Conservation (phyloP, 2,329 filamentous ascomycete species). For the Sclerotinia trifoliorum region DNA sequence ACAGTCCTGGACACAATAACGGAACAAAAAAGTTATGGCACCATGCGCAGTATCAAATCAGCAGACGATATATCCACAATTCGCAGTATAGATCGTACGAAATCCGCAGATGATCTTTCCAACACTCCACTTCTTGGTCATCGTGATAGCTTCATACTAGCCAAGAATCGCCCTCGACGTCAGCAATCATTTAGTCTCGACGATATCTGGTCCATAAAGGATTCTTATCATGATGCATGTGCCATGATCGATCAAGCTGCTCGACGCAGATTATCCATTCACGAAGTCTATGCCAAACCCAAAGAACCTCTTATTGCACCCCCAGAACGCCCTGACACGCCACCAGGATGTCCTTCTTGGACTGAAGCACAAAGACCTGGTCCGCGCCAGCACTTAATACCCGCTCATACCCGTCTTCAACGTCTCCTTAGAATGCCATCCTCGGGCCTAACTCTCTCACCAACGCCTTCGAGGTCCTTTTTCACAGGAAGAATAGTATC, state of each 20-base stretch:
- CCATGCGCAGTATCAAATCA: slow-evolving; percentile 39
- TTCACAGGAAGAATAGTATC: slow-evolving; percentile 15
- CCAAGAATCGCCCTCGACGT: slow-evolving; percentile 34
- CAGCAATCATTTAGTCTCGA: slow-evolving; percentile 42
- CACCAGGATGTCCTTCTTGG: slow-evolving; percentile 41
- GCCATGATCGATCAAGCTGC: slow-evolving; percentile 31
- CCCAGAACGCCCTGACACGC: slow-evolving; percentile 35
- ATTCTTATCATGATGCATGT: slow-evolving; percentile 37
- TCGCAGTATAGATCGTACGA: slow-evolving; percentile 25
- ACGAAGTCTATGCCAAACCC: slow-evolving; percentile 39
- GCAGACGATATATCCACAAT: slow-evolving; percentile 29
- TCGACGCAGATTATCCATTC: slow-evolving; percentile 26
- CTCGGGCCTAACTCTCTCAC: slow-evolving; percentile 21
- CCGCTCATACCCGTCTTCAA: slow-evolving; percentile 28
- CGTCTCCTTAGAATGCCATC: slow-evolving; percentile 31
- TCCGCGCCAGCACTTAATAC: background rate
- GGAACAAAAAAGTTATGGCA: slow-evolving; percentile 44
- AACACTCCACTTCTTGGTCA: slow-evolving; percentile 36
- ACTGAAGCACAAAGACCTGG: slow-evolving; percentile 34
- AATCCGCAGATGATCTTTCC: slow-evolving; percentile 34
- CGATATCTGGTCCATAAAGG: slow-evolving; percentile 39
- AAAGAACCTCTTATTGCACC: slow-evolving; percentile 36
- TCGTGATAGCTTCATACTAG: slow-evolving; percentile 34
- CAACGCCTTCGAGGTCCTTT: slow-evolving; percentile 16
- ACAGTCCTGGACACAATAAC: slow-evolving; percentile 44